Conservation (phyloP, 805 yeast species). For the Ogataea pilisensis region DNA sequence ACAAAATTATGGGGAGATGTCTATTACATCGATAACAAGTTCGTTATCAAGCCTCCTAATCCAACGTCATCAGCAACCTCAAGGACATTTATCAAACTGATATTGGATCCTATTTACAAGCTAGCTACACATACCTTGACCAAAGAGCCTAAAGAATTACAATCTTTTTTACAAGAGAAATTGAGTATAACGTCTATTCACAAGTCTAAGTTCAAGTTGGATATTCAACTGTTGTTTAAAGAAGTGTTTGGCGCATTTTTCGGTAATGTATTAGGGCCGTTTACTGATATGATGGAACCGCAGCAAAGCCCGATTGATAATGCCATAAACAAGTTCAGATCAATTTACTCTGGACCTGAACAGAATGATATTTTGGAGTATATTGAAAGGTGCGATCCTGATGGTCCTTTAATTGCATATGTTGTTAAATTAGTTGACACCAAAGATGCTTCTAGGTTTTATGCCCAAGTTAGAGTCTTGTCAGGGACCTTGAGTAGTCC, state of each 20-base stretch:
- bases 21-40: conserved; percentile 47
- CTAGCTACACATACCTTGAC: conserved; percentile 58
- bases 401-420: conserved; percentile 46
- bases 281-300: conserved; percentile 46
- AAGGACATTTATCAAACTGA: conserved; percentile 57
- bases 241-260: conserved; percentile 54
- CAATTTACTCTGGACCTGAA: conserved; percentile 25
- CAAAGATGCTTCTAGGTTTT: conserved; percentile 46
- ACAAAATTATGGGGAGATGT: conserved; percentile 75
- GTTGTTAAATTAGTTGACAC: conserved; percentile 56
- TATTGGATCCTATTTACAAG: conserved; percentile 80
- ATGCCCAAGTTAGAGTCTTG: conserved; percentile 57
- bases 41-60: conserved; percentile 33
- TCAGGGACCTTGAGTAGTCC: conserved; percentile 56
- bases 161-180: conserved; percentile 40
- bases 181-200: conserved; percentile 42
- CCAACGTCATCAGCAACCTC: conserved; percentile 18
- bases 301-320: conserved; percentile 36
- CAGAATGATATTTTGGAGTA: conserved; percentile 12
- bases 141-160: conserved; percentile 41
- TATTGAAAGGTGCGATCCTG: conserved; percentile 31
- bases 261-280: conserved; percentile 41
- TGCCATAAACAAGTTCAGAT: conserved; percentile 23
- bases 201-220: conserved; percentile 41
- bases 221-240: conserved; percentile 55